Evolutionary conservation across 2,329 filamentous ascomycete species (phyloP).

Genomic region (Metarhizium anisopliae): DNA sequence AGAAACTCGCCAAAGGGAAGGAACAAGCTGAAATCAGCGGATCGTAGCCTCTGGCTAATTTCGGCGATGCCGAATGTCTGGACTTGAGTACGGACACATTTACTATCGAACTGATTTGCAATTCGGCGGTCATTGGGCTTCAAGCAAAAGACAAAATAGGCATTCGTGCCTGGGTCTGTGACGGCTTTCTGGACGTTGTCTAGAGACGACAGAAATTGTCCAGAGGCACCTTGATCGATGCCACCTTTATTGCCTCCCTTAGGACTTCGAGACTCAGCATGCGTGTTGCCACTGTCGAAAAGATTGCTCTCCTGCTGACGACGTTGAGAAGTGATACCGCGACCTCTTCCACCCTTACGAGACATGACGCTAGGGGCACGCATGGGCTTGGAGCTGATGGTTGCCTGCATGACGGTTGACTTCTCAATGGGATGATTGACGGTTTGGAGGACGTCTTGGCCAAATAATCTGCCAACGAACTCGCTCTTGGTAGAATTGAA

Average conservation of each 20-base stretch:
- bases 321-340: slow-evolving; percentile 26
- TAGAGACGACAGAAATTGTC: slow-evolving; percentile 81
- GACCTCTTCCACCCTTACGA: slow-evolving; percentile 50
- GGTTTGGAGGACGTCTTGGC: slow-evolving; percentile 89
- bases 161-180: slow-evolving; percentile 72
- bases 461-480: slow-evolving; percentile 84
- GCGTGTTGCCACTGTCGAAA: slow-evolving; percentile 19
- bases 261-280: slow-evolving; percentile 31
- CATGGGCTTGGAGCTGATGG: slow-evolving; percentile 90
- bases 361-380: slow-evolving; percentile 89
- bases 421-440: slow-evolving; percentile 89
- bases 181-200: slow-evolving; percentile 88
- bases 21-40: slow-evolving; percentile 93
- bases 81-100: slow-evolving; percentile 89
- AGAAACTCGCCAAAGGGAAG: slow-evolving; percentile 93
- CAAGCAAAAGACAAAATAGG: slow-evolving; percentile 93
- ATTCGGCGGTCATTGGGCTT: slow-evolving; percentile 97
- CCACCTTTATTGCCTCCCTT: slow-evolving; percentile 19
- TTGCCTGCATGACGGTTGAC: slow-evolving; percentile 87
- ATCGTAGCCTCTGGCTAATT: slow-evolving; percentile 85
- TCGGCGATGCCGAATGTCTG: slow-evolving; percentile 95
- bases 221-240: slow-evolving; percentile 76
- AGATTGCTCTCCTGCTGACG: slow-evolving; percentile 29
- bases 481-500: slow-evolving; percentile 80
- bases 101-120: slow-evolving; percentile 97